Percentiles rank a stretch among this genome's conserved stretches.
phyloP scores from a whole-genome alignment of 208 protist genomes.

The Porcisia deanei region DNA sequence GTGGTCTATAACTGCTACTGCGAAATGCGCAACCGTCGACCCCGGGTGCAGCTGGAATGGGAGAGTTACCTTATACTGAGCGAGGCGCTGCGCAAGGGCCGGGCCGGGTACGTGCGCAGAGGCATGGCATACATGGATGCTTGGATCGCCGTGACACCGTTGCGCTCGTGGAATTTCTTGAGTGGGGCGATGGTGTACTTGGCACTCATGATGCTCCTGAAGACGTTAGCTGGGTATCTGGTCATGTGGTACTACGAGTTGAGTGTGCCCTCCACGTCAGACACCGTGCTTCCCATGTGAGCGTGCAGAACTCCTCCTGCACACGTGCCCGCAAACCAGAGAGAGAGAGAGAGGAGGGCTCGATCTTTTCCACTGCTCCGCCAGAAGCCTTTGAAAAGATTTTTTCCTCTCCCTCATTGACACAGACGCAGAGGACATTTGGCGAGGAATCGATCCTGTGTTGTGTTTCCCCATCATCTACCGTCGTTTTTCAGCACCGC shows the following conservation, averaged over 20 bases:
- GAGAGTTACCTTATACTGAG: constrained; percentile 76
- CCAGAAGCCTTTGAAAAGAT: no score
- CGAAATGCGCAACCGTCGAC: constrained; percentile 69
- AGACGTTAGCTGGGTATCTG: constrained; percentile 42
- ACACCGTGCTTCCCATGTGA: constrained; percentile 21
- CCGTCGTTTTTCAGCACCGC: no score
- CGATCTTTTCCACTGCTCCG: no score
- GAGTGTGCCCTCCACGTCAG: constrained; percentile 12
- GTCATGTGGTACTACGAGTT: constrained; percentile 46
- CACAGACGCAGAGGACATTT: no score
- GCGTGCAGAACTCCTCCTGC: background rate
- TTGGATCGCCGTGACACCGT: constrained; percentile 71
- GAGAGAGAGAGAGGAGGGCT: background rate
- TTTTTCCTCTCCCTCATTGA: no score
- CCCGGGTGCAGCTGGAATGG: constrained; percentile 76
- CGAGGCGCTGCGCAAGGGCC: constrained; percentile 65
- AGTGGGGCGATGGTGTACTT: constrained; percentile 54
- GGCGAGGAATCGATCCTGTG: no score
- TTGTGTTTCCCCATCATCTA: no score
- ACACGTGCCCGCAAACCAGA: background rate
- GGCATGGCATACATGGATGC: constrained; percentile 78
- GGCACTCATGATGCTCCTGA: constrained; percentile 54
- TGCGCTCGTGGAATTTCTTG: constrained; percentile 60
- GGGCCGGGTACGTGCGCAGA: constrained; percentile 65
- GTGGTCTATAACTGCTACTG: constrained; percentile 91